phyloP scores from a whole-genome alignment of 176 grass and related monocot species.

The Saccharum officinarum region DNA sequence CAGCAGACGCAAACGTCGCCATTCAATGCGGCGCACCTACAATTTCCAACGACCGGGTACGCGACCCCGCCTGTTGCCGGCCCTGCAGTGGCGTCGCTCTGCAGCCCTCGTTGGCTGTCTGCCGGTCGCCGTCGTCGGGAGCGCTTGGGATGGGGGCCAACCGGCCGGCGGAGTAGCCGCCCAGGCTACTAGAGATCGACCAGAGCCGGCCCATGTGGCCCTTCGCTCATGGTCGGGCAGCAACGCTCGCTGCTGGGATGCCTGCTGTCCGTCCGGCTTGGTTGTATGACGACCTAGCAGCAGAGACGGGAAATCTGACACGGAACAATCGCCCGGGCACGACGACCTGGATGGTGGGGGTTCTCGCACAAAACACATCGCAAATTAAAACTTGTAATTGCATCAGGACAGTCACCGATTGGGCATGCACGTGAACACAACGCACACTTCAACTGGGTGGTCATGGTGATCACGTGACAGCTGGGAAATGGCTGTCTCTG shows the following conservation, averaged over 20 bases:
- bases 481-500: background rate
- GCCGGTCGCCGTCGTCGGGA: background rate
- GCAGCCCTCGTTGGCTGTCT: slow-evolving; percentile 41
- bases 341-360: background rate
- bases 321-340: background rate
- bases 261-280: background rate
- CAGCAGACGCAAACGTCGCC: background rate
- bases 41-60: background rate
- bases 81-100: background rate
- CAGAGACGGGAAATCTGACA: background rate
- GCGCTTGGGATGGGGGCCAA: background rate
- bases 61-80: background rate
- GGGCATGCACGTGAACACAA: background rate
- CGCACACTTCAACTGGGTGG: background rate
- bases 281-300: background rate
- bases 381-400: background rate
- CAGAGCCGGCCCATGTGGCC: slow-evolving; percentile 58
- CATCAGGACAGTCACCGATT: background rate
- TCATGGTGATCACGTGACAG: background rate
- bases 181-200: background rate
- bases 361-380: background rate
- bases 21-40: slow-evolving; percentile 32
- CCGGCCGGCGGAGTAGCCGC: slow-evolving; percentile 29
- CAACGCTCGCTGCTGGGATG: background rate
- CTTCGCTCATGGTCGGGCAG: slow-evolving; percentile 18